Evolutionary conservation across 352 stramenopile species (phyloP).

Genomic region (Phytophthora pistaciae): DNA sequence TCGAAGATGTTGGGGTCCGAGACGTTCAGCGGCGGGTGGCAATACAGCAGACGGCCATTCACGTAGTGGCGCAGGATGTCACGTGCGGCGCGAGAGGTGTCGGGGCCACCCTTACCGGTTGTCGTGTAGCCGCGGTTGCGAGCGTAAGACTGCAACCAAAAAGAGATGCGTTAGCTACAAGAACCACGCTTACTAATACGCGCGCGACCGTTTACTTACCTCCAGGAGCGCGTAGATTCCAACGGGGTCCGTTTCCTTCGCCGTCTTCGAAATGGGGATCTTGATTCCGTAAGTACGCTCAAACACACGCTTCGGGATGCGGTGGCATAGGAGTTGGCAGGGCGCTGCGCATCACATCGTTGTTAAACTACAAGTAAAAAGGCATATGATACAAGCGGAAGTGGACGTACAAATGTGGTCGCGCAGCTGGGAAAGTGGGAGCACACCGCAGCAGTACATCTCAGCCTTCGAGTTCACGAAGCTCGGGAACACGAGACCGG

Average conservation of each 20-base stretch:
- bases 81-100: slow-evolving; percentile 95
- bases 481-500: slow-evolving; percentile 99
- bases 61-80: slow-evolving; percentile 99
- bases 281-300: slow-evolving; percentile 98
- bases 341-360: slow-evolving; percentile 63
- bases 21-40: slow-evolving; percentile 92
- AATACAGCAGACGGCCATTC: slow-evolving; percentile 97
- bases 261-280: slow-evolving; percentile 74
- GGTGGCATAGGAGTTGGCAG: slow-evolving; percentile 94
- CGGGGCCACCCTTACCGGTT: slow-evolving; percentile 93
- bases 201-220: slow-evolving; percentile 30
- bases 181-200: background rate
- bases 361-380: background rate
- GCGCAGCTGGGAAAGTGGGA: slow-evolving; percentile 98
- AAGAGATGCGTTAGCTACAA: slow-evolving; percentile 1
- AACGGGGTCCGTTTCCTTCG: slow-evolving; percentile 79
- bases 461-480: slow-evolving; percentile 99
- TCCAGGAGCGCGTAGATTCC: slow-evolving; percentile 84
- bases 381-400: background rate
- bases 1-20: slow-evolving; percentile 73
- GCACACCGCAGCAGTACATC: slow-evolving; percentile 98
- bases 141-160: slow-evolving; percentile 69
- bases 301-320: slow-evolving; percentile 96
- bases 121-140: slow-evolving; percentile 93
- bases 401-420: slow-evolving; percentile 89